Evolutionary conservation across 2,329 filamentous ascomycete species (phyloP).

Genomic region (Botryosphaeria dothidea): DNA sequence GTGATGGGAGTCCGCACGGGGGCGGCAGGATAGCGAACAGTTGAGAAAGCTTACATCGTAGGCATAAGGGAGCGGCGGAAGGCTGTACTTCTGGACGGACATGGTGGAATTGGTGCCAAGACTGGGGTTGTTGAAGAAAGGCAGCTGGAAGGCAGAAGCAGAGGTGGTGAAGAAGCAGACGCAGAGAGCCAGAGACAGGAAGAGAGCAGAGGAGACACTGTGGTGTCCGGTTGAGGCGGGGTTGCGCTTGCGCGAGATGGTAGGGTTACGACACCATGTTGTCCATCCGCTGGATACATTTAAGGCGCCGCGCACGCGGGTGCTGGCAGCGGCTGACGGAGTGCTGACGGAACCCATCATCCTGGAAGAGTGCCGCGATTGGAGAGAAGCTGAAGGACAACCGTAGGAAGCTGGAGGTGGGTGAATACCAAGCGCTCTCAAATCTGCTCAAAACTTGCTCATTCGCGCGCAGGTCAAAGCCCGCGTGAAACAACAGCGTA

Average conservation of each 20-base stretch:
- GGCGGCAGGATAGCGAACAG: not conserved
- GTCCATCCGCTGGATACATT: slow-evolving; percentile 1
- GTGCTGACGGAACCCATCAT: not conserved
- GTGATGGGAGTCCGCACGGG: too few relatives aligned
- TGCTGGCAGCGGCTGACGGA: not conserved
- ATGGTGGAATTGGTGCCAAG: slow-evolving; percentile 38
- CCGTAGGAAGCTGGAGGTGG: not conserved
- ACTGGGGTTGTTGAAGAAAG: slow-evolving; percentile 25
- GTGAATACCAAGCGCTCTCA: slow-evolving; percentile 11
- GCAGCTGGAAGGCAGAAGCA: slow-evolving; percentile 15
- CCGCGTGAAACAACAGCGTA: not conserved
- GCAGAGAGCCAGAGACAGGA: not conserved
- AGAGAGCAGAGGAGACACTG: not conserved
- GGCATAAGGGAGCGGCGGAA: slow-evolving; percentile 67
- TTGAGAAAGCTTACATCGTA: slow-evolving; percentile 62
- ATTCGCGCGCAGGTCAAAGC: not conserved
- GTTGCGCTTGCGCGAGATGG: not conserved
- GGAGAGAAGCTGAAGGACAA: not conserved
- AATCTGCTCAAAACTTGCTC: slow-evolving; percentile 21
- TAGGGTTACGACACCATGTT: slow-evolving; percentile 15
- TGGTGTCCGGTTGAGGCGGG: not conserved
- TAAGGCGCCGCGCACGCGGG: not conserved
- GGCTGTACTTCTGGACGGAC: slow-evolving; percentile 53
- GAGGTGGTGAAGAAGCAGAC: slow-evolving; percentile 10
- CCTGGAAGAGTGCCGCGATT: not conserved